Percentiles rank a stretch among this genome's conserved stretches.
phyloP scores from a whole-genome alignment of 768 basidiomycete genomes.

The Psilocybe cubensis region DNA sequence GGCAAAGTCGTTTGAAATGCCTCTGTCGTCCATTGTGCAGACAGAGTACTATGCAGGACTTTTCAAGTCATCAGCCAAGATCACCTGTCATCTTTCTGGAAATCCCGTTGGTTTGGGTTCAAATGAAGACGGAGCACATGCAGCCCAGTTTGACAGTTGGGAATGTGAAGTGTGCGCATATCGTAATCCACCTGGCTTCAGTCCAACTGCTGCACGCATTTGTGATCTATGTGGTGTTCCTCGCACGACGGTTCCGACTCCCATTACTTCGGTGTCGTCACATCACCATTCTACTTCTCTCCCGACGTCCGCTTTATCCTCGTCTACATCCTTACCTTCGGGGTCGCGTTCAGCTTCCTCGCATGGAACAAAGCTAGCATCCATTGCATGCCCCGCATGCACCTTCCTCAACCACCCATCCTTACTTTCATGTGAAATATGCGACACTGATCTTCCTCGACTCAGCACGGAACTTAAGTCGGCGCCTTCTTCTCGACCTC shows the following conservation, averaged over 20 bases:
- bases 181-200: slow-evolving; percentile 77
- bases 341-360: slow-evolving; percentile 23
- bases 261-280: slow-evolving; percentile 26
- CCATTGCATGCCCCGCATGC: slow-evolving; percentile 80
- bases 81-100: slow-evolving; percentile 70
- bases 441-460: slow-evolving; percentile 67
- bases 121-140: slow-evolving; percentile 27
- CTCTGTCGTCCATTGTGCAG: slow-evolving; percentile 64
- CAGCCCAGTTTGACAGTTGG: slow-evolving; percentile 61
- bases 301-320: slow-evolving; percentile 40
- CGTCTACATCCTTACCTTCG: slow-evolving; percentile 36
- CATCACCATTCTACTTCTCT: slow-evolving; percentile 40
- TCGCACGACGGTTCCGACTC: slow-evolving; percentile 39
- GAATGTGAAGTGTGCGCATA: slow-evolving; percentile 89
- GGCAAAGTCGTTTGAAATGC: slow-evolving; percentile 68
- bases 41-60: slow-evolving; percentile 92
- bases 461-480: slow-evolving; percentile 48
- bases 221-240: slow-evolving; percentile 88
- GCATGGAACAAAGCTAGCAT: slow-evolving; percentile 24
- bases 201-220: slow-evolving; percentile 66
- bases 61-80: slow-evolving; percentile 87
- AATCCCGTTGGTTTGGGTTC: slow-evolving; percentile 24
- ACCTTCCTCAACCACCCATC: slow-evolving; percentile 91
- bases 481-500: slow-evolving; percentile 67
- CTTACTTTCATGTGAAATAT: slow-evolving; percentile 82